Conservation (phyloP, 2,329 filamentous ascomycete genomes). For the Lomentospora prolificans region DNA sequence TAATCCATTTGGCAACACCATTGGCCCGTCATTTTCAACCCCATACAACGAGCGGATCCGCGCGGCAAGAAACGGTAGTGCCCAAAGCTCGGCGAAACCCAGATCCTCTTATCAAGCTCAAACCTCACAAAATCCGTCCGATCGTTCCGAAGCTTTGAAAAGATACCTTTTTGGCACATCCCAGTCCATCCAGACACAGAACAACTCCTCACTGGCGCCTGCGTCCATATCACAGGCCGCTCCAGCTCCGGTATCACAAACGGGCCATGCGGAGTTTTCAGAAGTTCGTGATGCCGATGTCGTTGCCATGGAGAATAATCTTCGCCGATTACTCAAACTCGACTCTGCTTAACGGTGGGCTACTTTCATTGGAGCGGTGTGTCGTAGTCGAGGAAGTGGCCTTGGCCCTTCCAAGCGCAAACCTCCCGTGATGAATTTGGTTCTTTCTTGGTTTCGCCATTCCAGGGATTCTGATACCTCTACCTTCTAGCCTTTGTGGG, state of each 20-base stretch:
- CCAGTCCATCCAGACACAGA: background rate
- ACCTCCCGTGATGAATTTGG: background rate
- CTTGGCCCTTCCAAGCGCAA: background rate
- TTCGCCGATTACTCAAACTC: constrained; percentile 42
- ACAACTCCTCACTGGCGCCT: background rate
- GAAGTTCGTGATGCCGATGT: constrained; percentile 22
- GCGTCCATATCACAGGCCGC: background rate
- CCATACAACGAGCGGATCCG: constrained; percentile 53
- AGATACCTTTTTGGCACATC: constrained; percentile 38
- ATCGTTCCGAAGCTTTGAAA: constrained; percentile 42
- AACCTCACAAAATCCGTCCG: constrained; percentile 15
- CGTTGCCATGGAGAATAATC: constrained; percentile 41
- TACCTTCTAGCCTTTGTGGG: background rate
- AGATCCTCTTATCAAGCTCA: constrained; percentile 7
- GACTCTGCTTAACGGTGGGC: constrained; percentile 15
- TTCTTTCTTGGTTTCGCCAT: background rate
- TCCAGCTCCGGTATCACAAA: background rate
- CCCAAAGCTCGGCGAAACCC: constrained; percentile 11
- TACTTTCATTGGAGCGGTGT: no score
- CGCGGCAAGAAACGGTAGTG: constrained; percentile 33
- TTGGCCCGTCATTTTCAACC: constrained; percentile 60
- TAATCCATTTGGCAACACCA: constrained; percentile 40
- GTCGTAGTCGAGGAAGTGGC: background rate
- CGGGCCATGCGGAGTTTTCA: background rate
- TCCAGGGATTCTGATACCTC: background rate